These are phyloP conservation scores for Talaromyces marneffei DNA, from an alignment of 2,329 filamentous ascomycete genomes.

Conservation along the genomic window DNA sequence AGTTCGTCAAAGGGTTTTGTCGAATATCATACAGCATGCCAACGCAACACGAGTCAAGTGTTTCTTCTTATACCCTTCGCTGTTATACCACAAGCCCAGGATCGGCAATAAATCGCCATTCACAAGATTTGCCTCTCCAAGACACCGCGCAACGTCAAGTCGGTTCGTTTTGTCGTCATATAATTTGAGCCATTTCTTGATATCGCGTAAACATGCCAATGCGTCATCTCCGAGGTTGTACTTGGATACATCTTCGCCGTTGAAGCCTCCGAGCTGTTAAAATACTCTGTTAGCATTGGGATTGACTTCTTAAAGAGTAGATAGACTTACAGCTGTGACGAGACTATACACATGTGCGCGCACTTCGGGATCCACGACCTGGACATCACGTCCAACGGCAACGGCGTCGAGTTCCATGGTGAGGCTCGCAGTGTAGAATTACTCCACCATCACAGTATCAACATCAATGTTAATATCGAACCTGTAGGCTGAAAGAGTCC, in stretches of 20 bases:
- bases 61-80: conserved; percentile 64
- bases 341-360: conserved; percentile 90
- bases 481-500: neutral
- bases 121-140: conserved; percentile 88
- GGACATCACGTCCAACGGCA: conserved; percentile 40
- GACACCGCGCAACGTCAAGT: conserved; percentile 87
- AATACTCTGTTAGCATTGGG: conserved; percentile 13
- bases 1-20: neutral
- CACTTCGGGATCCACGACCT: conserved; percentile 80
- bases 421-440: conserved; percentile 16
- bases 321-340: conserved; percentile 71
- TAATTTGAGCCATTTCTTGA: conserved; percentile 91
- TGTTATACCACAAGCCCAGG: conserved; percentile 68
- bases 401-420: conserved; percentile 40
- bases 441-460: conserved; percentile 11
- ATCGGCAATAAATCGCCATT: conserved; percentile 87
- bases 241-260: conserved; percentile 68
- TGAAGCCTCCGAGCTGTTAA: conserved; percentile 75
- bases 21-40: conserved; percentile 56
- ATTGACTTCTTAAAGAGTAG: neutral
- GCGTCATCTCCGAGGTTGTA: conserved; percentile 93
- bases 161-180: conserved; percentile 91
- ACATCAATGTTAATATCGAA: neutral
- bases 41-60: conserved; percentile 74
- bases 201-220: conserved; percentile 81